Evolutionary conservation across 768 basidiomycete genomes (phyloP).

Genomic region (Boletus reticulatus): DNA sequence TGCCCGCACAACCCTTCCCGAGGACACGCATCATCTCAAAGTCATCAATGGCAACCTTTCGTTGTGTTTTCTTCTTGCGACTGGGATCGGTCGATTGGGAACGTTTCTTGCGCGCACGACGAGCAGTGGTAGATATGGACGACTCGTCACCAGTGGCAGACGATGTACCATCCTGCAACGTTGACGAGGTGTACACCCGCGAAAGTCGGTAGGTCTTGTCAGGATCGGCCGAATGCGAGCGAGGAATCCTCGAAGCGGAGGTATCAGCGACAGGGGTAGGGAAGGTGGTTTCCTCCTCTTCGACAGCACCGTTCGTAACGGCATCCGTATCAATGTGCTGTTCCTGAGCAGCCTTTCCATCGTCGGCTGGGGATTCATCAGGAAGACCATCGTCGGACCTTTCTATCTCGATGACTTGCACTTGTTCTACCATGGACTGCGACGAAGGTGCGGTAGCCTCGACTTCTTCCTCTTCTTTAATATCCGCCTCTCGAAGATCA

Average conservation of each 20-base stretch:
- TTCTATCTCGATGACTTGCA: slow-evolving; percentile 21
- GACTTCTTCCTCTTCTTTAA: slow-evolving; percentile 28
- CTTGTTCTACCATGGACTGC: slow-evolving; percentile 4
- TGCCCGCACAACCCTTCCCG: slow-evolving; percentile 97
- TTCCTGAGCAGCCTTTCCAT: slow-evolving; percentile 4
- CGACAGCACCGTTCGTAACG: slow-evolving; percentile 19
- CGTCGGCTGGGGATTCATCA: slow-evolving; percentile 10
- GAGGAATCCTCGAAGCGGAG: slow-evolving; percentile 51
- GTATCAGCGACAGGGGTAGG: slow-evolving; percentile 40
- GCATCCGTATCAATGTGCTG: slow-evolving; percentile 21
- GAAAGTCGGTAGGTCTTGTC: slow-evolving; percentile 58
- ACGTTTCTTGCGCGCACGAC: slow-evolving; percentile 53
- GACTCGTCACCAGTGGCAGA: slow-evolving; percentile 69
- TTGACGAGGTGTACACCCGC: slow-evolving; percentile 56
- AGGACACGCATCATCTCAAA: slow-evolving; percentile 98
- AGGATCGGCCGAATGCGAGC: slow-evolving; percentile 82
- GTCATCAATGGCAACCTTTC: slow-evolving; percentile 82
- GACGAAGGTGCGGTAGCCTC: slow-evolving; percentile 2
- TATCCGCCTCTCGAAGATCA: slow-evolving; percentile 20
- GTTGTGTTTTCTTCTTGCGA: slow-evolving; percentile 50
- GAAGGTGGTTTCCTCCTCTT: slow-evolving; percentile 30
- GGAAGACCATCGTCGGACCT: slow-evolving; percentile 20
- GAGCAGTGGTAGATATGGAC: slow-evolving; percentile 57
- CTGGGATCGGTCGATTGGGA: slow-evolving; percentile 47
- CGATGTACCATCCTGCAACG: slow-evolving; percentile 49